A percentile compares a stretch with the other conserved stretches of the same genome.
These are phyloP conservation scores for Protostelium mycophagum DNA, from an alignment of 78 protist species.

Conservation along the genomic window DNA sequence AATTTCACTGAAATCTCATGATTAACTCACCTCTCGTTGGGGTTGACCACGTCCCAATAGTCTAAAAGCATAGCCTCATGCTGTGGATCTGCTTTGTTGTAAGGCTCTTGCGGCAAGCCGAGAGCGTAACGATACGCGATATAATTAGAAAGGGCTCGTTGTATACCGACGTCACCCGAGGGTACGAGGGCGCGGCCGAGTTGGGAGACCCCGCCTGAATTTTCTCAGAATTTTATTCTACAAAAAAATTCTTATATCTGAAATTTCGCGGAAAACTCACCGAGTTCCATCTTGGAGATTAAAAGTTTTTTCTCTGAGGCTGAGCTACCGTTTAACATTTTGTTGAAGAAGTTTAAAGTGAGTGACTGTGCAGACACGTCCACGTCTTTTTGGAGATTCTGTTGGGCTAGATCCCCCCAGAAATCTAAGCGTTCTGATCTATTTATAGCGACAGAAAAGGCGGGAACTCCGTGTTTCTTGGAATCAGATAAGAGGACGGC, in stretches of 20 bases:
- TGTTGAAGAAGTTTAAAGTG: background rate
- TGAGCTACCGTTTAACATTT: background rate
- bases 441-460: background rate
- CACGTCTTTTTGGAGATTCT: background rate
- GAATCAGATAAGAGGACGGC: background rate
- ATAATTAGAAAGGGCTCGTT: background rate
- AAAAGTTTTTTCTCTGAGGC: background rate
- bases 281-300: background rate
- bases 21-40: too few relatives aligned
- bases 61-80: background rate
- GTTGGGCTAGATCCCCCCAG: background rate
- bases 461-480: background rate
- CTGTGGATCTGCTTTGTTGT: background rate
- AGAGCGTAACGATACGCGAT: background rate
- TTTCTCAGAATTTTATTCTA: background rate
- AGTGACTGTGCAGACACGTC: background rate
- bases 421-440: background rate
- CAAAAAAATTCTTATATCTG: background rate
- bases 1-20: too few relatives aligned
- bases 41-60: too few relatives aligned
- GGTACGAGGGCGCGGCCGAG: background rate
- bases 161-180: background rate
- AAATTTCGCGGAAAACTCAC: too few relatives aligned
- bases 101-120: background rate
- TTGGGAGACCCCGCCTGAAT: background rate